phyloP scores from a whole-genome alignment of 2,329 filamentous ascomycete species.

The Colletotrichum siamense region DNA sequence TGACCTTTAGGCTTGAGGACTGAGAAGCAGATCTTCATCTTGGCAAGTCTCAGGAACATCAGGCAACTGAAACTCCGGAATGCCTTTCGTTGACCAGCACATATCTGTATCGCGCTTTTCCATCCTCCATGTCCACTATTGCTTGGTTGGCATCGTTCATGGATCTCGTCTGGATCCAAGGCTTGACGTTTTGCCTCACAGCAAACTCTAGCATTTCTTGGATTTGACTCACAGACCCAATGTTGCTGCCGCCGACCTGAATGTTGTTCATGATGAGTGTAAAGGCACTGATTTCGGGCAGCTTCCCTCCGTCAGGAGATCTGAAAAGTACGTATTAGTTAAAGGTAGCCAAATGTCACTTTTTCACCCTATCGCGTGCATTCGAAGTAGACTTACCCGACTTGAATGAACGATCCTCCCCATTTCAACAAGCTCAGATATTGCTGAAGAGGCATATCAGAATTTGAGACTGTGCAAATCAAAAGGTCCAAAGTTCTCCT shows the following conservation, averaged over 20 bases:
- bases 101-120: conserved; percentile 50
- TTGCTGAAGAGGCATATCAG: conserved; percentile 62
- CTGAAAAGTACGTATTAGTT: conserved; percentile 1
- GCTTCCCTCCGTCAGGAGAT: conserved; percentile 61
- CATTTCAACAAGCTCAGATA: conserved; percentile 68
- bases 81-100: conserved; percentile 30
- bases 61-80: not conserved
- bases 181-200: conserved; percentile 56
- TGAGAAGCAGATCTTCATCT: not conserved
- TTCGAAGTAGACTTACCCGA: conserved; percentile 40
- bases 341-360: not conserved
- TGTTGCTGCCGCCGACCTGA: conserved; percentile 47
- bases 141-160: conserved; percentile 58
- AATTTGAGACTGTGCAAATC: conserved; percentile 59
- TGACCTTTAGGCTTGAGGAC: not conserved
- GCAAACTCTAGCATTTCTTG: conserved; percentile 61
- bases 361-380: not conserved
- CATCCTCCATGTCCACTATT: conserved; percentile 57
- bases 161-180: conserved; percentile 56
- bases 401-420: conserved; percentile 68
- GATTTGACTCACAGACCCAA: conserved; percentile 53
- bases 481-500: conserved; percentile 61
- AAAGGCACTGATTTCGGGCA: conserved; percentile 54
- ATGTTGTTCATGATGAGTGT: conserved; percentile 61
- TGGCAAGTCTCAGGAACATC: not conserved